Conservation (phyloP, 306 rosid species). For the Citrullus amarus region DNA sequence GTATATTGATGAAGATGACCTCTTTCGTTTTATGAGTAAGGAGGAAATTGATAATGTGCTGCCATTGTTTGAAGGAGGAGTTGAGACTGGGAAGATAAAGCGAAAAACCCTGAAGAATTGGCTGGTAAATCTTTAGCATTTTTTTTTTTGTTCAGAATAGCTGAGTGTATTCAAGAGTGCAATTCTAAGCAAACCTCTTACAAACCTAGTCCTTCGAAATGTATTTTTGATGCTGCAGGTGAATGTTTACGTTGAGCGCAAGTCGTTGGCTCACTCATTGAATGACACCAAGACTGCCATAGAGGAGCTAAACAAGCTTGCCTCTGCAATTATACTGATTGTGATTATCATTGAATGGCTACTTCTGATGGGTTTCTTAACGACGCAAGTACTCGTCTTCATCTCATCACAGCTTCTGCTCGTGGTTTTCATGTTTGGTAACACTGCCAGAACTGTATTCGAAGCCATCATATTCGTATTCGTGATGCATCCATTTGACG, state of each 20-base stretch:
- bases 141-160: background rate
- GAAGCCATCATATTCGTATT: slow-evolving; percentile 86
- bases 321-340: slow-evolving; percentile 29
- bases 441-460: slow-evolving; percentile 59
- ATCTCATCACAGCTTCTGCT: slow-evolving; percentile 71
- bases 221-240: slow-evolving; percentile 28
- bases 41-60: slow-evolving; percentile 63
- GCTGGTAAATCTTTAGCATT: slow-evolving; percentile 37
- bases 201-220: background rate
- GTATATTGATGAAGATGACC: slow-evolving; percentile 72
- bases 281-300: slow-evolving; percentile 76
- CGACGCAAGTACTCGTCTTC: slow-evolving; percentile 57
- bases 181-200: background rate
- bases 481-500: slow-evolving; percentile 82
- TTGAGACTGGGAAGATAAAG: slow-evolving; percentile 48
- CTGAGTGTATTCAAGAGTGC: background rate
- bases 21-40: slow-evolving; percentile 46
- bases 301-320: slow-evolving; percentile 64
- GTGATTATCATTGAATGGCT: slow-evolving; percentile 46
- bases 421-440: slow-evolving; percentile 62
- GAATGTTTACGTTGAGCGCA: slow-evolving; percentile 70
- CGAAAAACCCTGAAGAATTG: slow-evolving; percentile 68
- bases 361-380: slow-evolving; percentile 62
- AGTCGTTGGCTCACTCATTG: slow-evolving; percentile 56
- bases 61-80: slow-evolving; percentile 65